phyloP scores from a whole-genome alignment of 768 basidiomycete species.

The Mycena metata region DNA sequence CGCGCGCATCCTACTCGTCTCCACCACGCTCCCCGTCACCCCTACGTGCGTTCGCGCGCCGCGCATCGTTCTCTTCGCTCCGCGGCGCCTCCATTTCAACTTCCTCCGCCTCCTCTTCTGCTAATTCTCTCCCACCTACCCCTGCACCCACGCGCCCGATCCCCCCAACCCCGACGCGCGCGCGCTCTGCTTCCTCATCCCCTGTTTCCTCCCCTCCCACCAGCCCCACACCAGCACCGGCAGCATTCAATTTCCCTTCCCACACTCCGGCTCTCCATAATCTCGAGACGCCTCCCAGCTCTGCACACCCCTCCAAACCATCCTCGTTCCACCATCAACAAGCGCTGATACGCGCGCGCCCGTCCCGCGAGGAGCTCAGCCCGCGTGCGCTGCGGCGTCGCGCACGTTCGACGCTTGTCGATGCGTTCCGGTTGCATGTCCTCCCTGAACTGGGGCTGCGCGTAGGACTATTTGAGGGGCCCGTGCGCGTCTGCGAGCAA shows the following conservation, averaged over 20 bases:
- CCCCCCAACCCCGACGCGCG: not conserved
- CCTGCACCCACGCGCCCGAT: too few relatives aligned
- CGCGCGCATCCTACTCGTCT: constrained; percentile 42
- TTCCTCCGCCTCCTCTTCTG: constrained; percentile 29
- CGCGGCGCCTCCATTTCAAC: constrained; percentile 18
- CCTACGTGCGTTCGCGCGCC: constrained; percentile 37
- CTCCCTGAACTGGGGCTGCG: constrained; percentile 64
- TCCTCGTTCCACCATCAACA: constrained; percentile 37
- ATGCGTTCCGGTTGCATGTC: constrained; percentile 74
- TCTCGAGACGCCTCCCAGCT: constrained; percentile 40
- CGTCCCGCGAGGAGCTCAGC: constrained; percentile 24
- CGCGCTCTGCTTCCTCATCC: constrained; percentile 37
- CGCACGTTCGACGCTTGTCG: constrained; percentile 77
- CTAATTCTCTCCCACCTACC: too few relatives aligned
- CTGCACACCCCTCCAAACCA: constrained; percentile 42
- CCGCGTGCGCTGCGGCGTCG: constrained; percentile 66
- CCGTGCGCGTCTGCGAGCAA: too few relatives aligned
- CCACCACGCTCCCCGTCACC: constrained; percentile 48
- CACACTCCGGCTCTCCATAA: constrained; percentile 32
- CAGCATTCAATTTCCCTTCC: constrained; percentile 45
- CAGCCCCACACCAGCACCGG: not conserved
- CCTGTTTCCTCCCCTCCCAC: constrained; percentile 48
- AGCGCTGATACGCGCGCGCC: constrained; percentile 1
- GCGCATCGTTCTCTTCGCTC: constrained; percentile 31
- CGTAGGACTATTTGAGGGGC: constrained; percentile 35